A percentile compares a stretch with the other conserved stretches of the same genome.
These are phyloP conservation scores for Neurospora sp. DNA, from an alignment of 495 filamentous ascomycete species.

Conservation along the genomic window DNA sequence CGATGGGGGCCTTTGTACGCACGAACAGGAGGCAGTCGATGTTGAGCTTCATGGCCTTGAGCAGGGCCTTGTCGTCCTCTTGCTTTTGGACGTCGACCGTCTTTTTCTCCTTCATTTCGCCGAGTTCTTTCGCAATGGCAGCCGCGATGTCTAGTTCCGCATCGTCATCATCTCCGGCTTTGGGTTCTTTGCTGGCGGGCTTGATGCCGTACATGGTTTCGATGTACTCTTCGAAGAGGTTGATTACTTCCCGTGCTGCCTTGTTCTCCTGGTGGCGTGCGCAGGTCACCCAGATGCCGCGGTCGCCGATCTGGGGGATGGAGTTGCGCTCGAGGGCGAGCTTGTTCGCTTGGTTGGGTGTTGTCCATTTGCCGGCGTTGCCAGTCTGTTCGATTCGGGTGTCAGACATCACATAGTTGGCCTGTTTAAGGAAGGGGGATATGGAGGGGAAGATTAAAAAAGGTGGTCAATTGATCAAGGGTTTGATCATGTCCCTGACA, in stretches of 20 bases:
- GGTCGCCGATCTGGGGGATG: constrained; percentile 60
- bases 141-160: constrained; percentile 65
- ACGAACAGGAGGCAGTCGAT: constrained; percentile 69
- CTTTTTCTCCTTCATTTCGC: constrained; percentile 45
- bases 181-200: constrained; percentile 23
- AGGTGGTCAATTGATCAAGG: neutral
- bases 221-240: constrained; percentile 64
- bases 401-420: neutral
- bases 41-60: constrained; percentile 57
- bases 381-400: constrained; percentile 26
- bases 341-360: constrained; percentile 40
- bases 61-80: constrained; percentile 30
- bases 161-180: constrained; percentile 18
- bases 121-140: constrained; percentile 69
- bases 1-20: constrained; percentile 54
- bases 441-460: neutral
- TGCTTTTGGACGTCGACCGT: constrained; percentile 16
- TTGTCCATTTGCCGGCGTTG: constrained; percentile 44
- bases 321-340: constrained; percentile 18
- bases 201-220: constrained; percentile 48
- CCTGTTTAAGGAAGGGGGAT: neutral
- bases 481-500: neutral
- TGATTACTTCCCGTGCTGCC: constrained; percentile 59
- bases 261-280: constrained; percentile 68
- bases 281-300: constrained; percentile 84